These are phyloP conservation scores for Micractinium sp. DNA, from an alignment of 139 green algal species.

Conservation along the genomic window DNA sequence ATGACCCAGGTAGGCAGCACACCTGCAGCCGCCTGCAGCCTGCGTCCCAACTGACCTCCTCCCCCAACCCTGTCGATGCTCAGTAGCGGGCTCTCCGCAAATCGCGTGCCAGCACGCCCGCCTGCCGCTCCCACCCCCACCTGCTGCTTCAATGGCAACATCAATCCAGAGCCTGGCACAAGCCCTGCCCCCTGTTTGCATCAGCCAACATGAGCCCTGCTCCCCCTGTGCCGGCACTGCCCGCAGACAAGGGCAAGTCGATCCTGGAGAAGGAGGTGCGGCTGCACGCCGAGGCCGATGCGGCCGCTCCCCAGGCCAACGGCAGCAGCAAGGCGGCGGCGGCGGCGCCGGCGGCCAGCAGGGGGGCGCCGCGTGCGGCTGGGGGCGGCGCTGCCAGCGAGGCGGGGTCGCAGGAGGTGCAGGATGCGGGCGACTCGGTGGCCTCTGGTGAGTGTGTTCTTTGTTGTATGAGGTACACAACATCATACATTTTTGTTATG, in stretches of 20 bases:
- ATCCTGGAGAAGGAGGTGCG: neutral
- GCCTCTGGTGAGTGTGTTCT: neutral
- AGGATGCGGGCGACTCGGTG: neutral
- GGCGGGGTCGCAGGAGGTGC: neutral
- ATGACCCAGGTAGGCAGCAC: constrained; percentile 6
- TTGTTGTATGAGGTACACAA: neutral
- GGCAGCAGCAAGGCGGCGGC: neutral
- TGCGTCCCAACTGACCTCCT: too few species aligned
- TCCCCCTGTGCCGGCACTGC: neutral
- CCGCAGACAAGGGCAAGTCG: constrained; percentile 1
- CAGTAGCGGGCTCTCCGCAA: neutral
- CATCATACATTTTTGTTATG: too few species aligned
- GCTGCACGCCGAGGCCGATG: neutral
- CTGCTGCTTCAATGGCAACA: too few species aligned
- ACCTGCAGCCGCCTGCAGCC: neutral
- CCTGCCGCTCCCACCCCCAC: neutral
- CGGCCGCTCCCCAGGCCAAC: too few species aligned
- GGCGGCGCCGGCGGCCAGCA: neutral
- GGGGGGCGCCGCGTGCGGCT: neutral
- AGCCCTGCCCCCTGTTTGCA: too few species aligned
- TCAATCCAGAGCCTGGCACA: neutral
- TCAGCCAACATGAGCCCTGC: too few species aligned
- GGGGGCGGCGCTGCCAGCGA: neutral
- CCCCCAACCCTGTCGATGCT: neutral
- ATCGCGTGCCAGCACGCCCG: neutral